Evolutionary conservation across 2,329 filamentous ascomycete genomes (phyloP).

Genomic region (Teratosphaeria gauchensis): DNA sequence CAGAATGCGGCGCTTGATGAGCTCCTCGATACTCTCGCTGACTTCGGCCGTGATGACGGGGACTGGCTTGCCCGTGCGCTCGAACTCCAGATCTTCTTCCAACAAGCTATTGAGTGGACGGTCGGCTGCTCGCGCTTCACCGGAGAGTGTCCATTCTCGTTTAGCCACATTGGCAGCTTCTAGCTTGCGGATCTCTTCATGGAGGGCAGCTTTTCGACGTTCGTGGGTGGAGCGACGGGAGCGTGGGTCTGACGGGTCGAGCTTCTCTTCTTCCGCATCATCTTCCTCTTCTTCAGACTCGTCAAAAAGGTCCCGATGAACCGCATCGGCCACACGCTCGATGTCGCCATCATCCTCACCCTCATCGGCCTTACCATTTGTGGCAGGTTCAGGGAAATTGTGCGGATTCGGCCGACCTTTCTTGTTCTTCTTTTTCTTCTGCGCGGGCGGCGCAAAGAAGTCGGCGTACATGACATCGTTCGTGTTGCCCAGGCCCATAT

Average conservation of each 20-base stretch:
- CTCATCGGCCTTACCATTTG: conserved; percentile 31
- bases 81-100: conserved; percentile 91
- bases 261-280: conserved; percentile 46
- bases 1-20: conserved; percentile 89
- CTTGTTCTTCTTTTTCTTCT: conserved; percentile 51
- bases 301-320: conserved; percentile 84
- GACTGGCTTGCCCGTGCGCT: conserved; percentile 87
- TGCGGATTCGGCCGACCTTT: conserved; percentile 47
- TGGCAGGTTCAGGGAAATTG: conserved; percentile 30
- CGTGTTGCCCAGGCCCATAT: conserved; percentile 57
- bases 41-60: conserved; percentile 88
- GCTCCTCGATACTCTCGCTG: conserved; percentile 80
- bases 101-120: conserved; percentile 85
- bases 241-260: conserved; percentile 58
- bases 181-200: conserved; percentile 81
- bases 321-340: conserved; percentile 73
- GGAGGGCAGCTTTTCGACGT: conserved; percentile 72
- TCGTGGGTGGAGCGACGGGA: conserved; percentile 78
- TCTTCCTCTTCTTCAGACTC: conserved; percentile 56
- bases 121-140: conserved; percentile 74
- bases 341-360: conserved; percentile 52
- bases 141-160: conserved; percentile 79
- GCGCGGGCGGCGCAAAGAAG: conserved; percentile 80
- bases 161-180: conserved; percentile 85
- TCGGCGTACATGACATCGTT: conserved; percentile 87